phyloP scores from a whole-genome alignment of 768 basidiomycete genomes.

The Lactarius indigo region DNA sequence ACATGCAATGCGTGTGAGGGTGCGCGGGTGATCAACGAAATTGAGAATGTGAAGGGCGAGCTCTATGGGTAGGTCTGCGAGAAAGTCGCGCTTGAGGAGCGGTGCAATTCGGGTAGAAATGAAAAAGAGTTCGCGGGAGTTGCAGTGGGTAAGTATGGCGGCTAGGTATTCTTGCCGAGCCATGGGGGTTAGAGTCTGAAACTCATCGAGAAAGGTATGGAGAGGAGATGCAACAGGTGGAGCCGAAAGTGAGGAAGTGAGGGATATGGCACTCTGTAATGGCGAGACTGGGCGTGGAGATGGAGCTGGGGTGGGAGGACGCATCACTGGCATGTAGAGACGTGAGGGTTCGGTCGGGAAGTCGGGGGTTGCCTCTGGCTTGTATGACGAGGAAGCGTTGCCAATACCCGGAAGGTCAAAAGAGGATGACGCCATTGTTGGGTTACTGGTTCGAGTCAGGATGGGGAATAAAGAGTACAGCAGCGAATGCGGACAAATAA shows the following conservation, averaged over 20 bases:
- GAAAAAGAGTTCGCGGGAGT: slow-evolving; percentile 22
- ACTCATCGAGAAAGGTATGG: slow-evolving; percentile 1
- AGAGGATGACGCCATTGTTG: slow-evolving; percentile 6
- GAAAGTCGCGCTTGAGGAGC: slow-evolving; percentile 26
- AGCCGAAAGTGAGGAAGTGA: neutral
- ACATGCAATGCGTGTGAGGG: slow-evolving; percentile 17
- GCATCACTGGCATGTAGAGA: slow-evolving; percentile 19
- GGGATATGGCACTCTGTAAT: neutral
- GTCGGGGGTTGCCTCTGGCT: slow-evolving; percentile 6
- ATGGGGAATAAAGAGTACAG: neutral
- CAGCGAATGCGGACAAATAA: neutral
- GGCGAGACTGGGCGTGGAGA: slow-evolving; percentile 24
- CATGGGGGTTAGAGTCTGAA: slow-evolving; percentile 5
- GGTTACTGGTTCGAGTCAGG: neutral
- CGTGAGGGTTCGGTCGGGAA: slow-evolving; percentile 11
- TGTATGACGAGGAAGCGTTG: slow-evolving; percentile 3
- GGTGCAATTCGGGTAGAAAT: slow-evolving; percentile 23
- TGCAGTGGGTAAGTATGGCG: slow-evolving; percentile 19
- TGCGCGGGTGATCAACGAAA: slow-evolving; percentile 23
- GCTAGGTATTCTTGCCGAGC: slow-evolving; percentile 18
- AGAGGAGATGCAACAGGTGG: neutral
- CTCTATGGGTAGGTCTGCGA: slow-evolving; percentile 23
- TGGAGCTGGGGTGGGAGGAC: slow-evolving; percentile 25
- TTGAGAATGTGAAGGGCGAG: slow-evolving; percentile 25
- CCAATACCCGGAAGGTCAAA: neutral